Conservation (phyloP, 2,329 filamentous ascomycete genomes). For the Xylaria arbuscula region DNA sequence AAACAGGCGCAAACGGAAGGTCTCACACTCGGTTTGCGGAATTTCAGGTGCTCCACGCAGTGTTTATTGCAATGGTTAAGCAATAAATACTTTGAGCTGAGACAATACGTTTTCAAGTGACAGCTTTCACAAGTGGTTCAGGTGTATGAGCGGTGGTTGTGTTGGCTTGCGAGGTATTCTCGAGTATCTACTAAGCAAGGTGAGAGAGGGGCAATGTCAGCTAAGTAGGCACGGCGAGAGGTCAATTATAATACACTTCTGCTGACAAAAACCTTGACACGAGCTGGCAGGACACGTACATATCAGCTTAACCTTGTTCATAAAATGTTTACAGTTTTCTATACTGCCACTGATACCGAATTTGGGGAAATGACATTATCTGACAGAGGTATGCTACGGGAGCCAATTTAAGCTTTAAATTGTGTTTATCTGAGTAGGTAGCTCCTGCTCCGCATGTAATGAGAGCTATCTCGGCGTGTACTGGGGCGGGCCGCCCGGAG, state of each 20-base stretch:
- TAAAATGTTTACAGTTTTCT: not conserved
- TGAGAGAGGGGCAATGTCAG: constrained; percentile 22
- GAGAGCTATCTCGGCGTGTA: not conserved
- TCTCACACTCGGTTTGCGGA: not conserved
- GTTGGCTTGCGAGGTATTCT: constrained; percentile 2
- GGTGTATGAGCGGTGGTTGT: not conserved
- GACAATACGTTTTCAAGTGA: not conserved
- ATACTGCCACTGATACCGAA: not conserved
- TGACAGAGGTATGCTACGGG: not conserved
- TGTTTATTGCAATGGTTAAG: not conserved
- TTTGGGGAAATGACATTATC: no score
- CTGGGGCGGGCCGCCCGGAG: not conserved
- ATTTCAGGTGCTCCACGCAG: not conserved
- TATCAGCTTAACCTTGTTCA: not conserved
- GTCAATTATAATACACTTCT: not conserved
- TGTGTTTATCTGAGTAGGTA: not conserved
- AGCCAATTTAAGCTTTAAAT: not conserved
- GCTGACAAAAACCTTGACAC: not conserved
- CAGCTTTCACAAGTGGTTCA: not conserved
- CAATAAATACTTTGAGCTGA: not conserved
- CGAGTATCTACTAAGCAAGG: not conserved
- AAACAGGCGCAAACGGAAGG: not conserved
- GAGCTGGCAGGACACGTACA: not conserved
- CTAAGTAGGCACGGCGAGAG: not conserved
- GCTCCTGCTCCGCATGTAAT: no score